A percentile compares a stretch with the other conserved stretches of the same genome.
phyloP scores from a whole-genome alignment of 2,329 filamentous ascomycete genomes.

The Claviceps monticola region DNA sequence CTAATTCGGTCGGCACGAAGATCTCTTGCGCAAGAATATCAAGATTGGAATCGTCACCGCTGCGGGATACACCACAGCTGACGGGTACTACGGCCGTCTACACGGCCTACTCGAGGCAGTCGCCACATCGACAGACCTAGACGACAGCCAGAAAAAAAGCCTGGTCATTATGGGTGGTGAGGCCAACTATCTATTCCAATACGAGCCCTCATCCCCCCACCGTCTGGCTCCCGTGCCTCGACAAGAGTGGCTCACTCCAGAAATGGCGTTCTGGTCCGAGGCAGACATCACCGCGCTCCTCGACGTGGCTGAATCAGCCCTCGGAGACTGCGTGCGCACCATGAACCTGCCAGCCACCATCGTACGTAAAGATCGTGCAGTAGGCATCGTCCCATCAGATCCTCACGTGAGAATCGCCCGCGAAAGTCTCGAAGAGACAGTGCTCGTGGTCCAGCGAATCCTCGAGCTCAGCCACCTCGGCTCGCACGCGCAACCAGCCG shows the following conservation, averaged over 20 bases:
- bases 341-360: conserved; percentile 68
- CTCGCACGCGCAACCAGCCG: conserved; percentile 16
- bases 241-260: conserved; percentile 58
- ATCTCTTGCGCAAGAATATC: conserved; percentile 63
- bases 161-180: conserved; percentile 91
- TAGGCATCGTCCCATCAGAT: conserved; percentile 56
- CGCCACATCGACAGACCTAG: conserved; percentile 41
- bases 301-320: conserved; percentile 73
- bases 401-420: conserved; percentile 57
- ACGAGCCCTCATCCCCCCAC: conserved; percentile 47
- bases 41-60: conserved; percentile 93
- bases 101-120: conserved; percentile 78
- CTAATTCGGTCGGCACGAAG: conserved; percentile 16
- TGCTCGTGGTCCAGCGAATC: conserved; percentile 84
- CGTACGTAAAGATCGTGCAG: conserved; percentile 77
- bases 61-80: conserved; percentile 81
- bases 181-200: conserved; percentile 88
- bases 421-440: conserved; percentile 89
- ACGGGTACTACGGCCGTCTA: conserved; percentile 74
- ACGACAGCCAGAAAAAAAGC: conserved; percentile 55
- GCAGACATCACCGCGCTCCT: conserved; percentile 67
- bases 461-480: conserved; percentile 62
- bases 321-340: conserved; percentile 67
- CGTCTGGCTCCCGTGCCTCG: conserved; percentile 55
- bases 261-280: conserved; percentile 67